These are phyloP conservation scores for Diaporthe citrichinensis DNA, from an alignment of 2,329 filamentous ascomycete species.

Conservation along the genomic window DNA sequence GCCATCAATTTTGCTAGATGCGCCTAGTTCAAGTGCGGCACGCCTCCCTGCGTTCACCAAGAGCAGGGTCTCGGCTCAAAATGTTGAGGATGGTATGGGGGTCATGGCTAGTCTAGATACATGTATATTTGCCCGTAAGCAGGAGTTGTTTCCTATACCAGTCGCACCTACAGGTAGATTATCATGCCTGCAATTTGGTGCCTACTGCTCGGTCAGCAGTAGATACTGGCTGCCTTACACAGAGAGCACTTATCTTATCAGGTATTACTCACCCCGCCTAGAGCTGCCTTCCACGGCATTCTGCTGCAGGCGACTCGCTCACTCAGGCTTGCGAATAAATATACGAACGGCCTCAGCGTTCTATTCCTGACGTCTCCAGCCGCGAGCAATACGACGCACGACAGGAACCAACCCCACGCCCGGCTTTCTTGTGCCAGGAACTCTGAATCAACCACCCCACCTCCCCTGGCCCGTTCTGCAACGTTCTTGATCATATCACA, in stretches of 20 bases:
- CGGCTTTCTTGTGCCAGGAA: neutral
- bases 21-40: neutral
- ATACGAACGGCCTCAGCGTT: slow-evolving; percentile 12
- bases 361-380: slow-evolving; percentile 12
- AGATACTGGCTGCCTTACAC: neutral
- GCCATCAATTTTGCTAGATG: slow-evolving; percentile 4
- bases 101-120: neutral
- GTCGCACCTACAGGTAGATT: neutral
- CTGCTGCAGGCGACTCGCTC: neutral
- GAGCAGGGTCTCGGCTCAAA: neutral
- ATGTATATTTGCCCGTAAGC: neutral
- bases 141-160: neutral
- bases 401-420: slow-evolving; percentile 23
- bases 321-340: slow-evolving; percentile 16
- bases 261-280: slow-evolving; percentile 39
- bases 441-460: slow-evolving; percentile 15
- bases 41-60: neutral
- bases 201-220: neutral
- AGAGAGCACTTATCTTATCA: slow-evolving; percentile 38
- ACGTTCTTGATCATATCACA: slow-evolving; percentile 36
- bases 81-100: neutral
- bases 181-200: neutral
- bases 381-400: slow-evolving; percentile 23
- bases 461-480: slow-evolving; percentile 23
- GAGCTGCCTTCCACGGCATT: slow-evolving; percentile 30